phyloP scores from a whole-genome alignment of 164 flowering plant genomes.

The Brasenia schreberi region DNA sequence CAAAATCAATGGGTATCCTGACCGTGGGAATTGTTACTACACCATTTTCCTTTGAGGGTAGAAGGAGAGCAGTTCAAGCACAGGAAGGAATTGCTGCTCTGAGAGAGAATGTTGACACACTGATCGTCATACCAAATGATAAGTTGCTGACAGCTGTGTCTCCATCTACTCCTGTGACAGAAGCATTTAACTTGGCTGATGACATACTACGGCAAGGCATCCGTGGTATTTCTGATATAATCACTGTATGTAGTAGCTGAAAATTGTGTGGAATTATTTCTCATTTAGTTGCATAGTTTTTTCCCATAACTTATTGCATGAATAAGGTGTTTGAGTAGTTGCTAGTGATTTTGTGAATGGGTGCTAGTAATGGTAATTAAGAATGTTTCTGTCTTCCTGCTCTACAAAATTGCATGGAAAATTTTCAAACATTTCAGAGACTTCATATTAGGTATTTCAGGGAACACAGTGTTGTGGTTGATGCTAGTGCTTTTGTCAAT shows the following conservation, averaged over 20 bases:
- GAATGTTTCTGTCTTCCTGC: no score
- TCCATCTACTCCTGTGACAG: slow-evolving; percentile 85
- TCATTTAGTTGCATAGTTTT: no score
- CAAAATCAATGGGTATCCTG: slow-evolving; percentile 75
- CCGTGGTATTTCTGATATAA: slow-evolving; percentile 94
- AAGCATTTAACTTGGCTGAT: slow-evolving; percentile 92
- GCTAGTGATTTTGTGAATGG: no score
- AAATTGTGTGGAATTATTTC: no score
- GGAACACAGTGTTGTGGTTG: no score
- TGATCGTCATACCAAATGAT: slow-evolving; percentile 93
- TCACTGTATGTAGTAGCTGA: slow-evolving; percentile 42
- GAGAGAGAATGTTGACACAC: slow-evolving; percentile 85
- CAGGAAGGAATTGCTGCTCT: slow-evolving; percentile 95
- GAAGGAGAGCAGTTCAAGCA: slow-evolving; percentile 85
- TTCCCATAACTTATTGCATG: no score
- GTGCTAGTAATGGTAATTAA: no score
- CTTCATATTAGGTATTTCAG: no score
- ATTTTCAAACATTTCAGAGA: no score
- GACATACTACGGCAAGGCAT: slow-evolving; percentile 94
- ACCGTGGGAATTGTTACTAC: slow-evolving; percentile 81
- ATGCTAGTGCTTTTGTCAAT: no score
- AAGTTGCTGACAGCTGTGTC: slow-evolving; percentile 84
- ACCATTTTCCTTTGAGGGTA: slow-evolving; percentile 90
- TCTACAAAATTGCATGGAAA: no score
- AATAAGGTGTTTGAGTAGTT: no score